Conservation (phyloP, 2,329 filamentous ascomycete species). For the Monosporascus ibericus region DNA sequence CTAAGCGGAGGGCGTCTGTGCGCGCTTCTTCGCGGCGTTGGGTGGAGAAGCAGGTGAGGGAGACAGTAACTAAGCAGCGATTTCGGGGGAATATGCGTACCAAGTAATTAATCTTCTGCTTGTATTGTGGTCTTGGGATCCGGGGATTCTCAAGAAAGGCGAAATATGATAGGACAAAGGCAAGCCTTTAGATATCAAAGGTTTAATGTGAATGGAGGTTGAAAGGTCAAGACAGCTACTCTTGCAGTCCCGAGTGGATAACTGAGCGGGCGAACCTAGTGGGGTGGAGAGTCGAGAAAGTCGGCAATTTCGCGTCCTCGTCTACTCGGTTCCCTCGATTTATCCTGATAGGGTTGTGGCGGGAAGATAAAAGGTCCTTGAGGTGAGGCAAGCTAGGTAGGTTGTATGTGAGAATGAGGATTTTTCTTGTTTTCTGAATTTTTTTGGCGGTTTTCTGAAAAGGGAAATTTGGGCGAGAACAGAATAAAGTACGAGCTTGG, state of each 20-base stretch:
- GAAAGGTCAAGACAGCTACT: background rate
- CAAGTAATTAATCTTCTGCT: constrained; percentile 10
- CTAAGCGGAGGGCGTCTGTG: background rate
- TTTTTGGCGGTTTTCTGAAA: constrained; percentile 49
- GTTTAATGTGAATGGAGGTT: constrained; percentile 3
- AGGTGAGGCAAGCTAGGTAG: constrained; percentile 6
- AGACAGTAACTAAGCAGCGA: background rate
- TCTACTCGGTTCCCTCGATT: background rate
- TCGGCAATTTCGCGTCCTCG: background rate
- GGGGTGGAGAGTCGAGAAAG: background rate
- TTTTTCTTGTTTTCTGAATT: constrained; percentile 53
- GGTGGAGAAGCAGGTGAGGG: background rate
- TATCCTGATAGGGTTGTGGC: background rate
- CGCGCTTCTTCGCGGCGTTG: background rate
- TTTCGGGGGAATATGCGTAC: constrained; percentile 6
- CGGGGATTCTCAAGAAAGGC: constrained; percentile 12
- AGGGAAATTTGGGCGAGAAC: constrained; percentile 50
- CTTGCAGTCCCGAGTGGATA: background rate
- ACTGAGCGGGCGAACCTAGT: background rate
- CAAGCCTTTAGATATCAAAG: constrained; percentile 14
- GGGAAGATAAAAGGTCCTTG: background rate
- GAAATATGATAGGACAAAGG: constrained; percentile 16
- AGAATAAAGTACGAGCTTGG: constrained; percentile 48
- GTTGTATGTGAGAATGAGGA: constrained; percentile 13
- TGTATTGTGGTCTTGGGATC: constrained; percentile 9